These are phyloP conservation scores for Exophiala sp. DNA, from an alignment of 2,329 filamentous ascomycete species.

Conservation along the genomic window DNA sequence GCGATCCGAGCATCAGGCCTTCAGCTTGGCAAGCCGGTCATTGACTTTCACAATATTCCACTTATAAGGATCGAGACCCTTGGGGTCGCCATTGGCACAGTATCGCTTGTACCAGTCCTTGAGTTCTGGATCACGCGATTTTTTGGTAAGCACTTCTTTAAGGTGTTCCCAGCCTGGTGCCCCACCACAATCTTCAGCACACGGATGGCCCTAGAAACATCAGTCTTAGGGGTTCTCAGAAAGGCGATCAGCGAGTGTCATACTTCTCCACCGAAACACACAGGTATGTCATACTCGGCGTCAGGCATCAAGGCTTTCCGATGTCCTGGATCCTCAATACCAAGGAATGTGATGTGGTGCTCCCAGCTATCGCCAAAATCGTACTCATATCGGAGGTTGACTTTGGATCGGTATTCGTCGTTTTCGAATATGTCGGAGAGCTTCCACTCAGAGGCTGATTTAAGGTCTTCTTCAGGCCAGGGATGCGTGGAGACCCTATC, in stretches of 20 bases:
- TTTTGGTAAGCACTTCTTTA: neutral
- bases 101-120: conserved; percentile 1
- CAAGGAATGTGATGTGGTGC: neutral
- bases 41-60: conserved; percentile 5
- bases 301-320: neutral
- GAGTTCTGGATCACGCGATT: neutral
- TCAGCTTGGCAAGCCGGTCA: neutral
- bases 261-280: neutral
- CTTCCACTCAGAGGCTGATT: neutral
- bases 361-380: conserved; percentile 4
- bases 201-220: conserved; percentile 3
- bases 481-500: neutral
- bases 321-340: neutral
- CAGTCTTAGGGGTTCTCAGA: neutral
- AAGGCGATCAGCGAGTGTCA: neutral
- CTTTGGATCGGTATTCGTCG: too few species aligned
- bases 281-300: neutral
- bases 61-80: conserved; percentile 1
- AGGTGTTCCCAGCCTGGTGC: conserved; percentile 1
- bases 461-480: neutral
- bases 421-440: neutral
- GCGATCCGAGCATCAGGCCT: too few species aligned
- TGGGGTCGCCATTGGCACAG: neutral
- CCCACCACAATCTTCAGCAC: conserved; percentile 4
- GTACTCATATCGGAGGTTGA: neutral